Conservation (phyloP, 345 rosid genomes). For the Brassica rapa region DNA sequence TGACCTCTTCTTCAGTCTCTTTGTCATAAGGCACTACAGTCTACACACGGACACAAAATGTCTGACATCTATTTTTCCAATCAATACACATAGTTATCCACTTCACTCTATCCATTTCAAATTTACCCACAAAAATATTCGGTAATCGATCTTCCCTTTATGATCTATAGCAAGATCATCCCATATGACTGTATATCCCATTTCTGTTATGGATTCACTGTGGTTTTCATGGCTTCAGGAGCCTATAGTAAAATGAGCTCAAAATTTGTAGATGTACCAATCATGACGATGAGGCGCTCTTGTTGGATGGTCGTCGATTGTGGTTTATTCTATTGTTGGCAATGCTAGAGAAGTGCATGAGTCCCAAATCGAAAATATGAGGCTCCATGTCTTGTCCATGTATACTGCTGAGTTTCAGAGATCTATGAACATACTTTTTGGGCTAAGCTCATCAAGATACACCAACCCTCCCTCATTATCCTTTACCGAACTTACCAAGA, state of each 20-base stretch:
- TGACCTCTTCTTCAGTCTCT: constrained; percentile 84
- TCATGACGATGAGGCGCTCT: constrained; percentile 40
- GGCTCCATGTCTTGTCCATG: constrained; percentile 69
- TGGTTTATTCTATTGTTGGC: constrained; percentile 58
- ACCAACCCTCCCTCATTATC: constrained; percentile 75
- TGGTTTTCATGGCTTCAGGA: constrained; percentile 72
- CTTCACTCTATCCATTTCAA: constrained; percentile 73
- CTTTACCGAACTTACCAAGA: constrained; percentile 68
- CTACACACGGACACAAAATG: constrained; percentile 61
- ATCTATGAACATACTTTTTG: constrained; percentile 84
- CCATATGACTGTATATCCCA: constrained; percentile 93
- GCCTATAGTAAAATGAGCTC: constrained; percentile 75
- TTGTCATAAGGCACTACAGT: constrained; percentile 57
- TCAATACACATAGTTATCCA: constrained; percentile 90
- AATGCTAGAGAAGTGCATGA: constrained; percentile 82
- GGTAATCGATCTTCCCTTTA: constrained; percentile 63
- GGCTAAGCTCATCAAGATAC: constrained; percentile 83
- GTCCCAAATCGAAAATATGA: constrained; percentile 80
- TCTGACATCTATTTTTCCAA: constrained; percentile 78
- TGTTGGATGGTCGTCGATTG: constrained; percentile 51
- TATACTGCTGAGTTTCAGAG: constrained; percentile 75
- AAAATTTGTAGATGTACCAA: constrained; percentile 47
- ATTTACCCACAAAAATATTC: constrained; percentile 51
- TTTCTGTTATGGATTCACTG: constrained; percentile 83
- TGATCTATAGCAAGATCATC: constrained; percentile 86